These are phyloP conservation scores for Boechera divaricarpa DNA, from an alignment of 345 rosid species.

Conservation along the genomic window DNA sequence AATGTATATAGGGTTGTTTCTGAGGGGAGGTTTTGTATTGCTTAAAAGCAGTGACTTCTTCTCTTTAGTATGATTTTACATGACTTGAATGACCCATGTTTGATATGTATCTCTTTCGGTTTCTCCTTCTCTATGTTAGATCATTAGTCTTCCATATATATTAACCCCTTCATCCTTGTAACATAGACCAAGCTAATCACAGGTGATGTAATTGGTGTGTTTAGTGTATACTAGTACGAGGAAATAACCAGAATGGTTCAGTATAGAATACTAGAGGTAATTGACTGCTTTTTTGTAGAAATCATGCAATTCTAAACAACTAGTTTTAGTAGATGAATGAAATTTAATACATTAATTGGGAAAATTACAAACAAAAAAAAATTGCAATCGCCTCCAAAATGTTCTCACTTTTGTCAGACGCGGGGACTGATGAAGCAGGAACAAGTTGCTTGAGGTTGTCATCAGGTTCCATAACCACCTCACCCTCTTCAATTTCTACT, in stretches of 20 bases:
- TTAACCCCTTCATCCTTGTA: neutral
- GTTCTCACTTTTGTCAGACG: too few species aligned
- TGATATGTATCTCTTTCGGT: slow-evolving; percentile 33
- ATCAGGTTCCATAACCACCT: too few species aligned
- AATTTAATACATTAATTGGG: too few species aligned
- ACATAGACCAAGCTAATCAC: slow-evolving; percentile 14
- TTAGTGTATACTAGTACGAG: neutral
- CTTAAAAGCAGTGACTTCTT: slow-evolving; percentile 9
- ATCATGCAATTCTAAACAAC: neutral
- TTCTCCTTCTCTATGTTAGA: slow-evolving; percentile 27
- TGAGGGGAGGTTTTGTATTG: neutral
- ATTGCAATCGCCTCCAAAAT: too few species aligned
- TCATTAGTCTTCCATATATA: slow-evolving; percentile 18
- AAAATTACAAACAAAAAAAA: too few species aligned
- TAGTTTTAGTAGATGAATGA: neutral
- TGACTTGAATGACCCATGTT: slow-evolving; percentile 37
- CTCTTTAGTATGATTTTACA: slow-evolving; percentile 36
- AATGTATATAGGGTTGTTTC: slow-evolving; percentile 35
- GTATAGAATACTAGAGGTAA: neutral
- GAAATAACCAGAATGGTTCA: neutral
- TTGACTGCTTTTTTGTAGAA: neutral
- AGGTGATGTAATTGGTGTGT: slow-evolving; percentile 1
- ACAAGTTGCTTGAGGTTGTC: too few species aligned
- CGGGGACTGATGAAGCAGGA: too few species aligned
- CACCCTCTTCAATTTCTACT: too few species aligned